phyloP scores from a whole-genome alignment of 495 filamentous ascomycete genomes.

The Pseudoneurospora amorphoporcata region DNA sequence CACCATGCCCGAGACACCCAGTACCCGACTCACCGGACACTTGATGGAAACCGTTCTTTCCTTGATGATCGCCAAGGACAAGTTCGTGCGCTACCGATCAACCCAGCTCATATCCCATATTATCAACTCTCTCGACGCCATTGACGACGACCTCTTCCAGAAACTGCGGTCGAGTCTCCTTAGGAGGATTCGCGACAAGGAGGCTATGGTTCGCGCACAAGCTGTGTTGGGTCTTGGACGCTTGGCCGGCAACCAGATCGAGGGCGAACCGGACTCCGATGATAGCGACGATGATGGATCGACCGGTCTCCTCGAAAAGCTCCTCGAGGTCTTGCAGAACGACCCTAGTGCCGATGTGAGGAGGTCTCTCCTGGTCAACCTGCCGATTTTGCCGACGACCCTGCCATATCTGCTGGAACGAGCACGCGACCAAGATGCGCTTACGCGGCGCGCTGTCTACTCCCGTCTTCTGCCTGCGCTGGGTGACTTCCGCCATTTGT shows the following conservation, averaged over 20 bases:
- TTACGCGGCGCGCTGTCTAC: slow-evolving; percentile 77
- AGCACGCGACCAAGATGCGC: slow-evolving; percentile 76
- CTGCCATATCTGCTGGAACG: slow-evolving; percentile 89
- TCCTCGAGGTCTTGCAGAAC: slow-evolving; percentile 89
- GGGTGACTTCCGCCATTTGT: slow-evolving; percentile 92
- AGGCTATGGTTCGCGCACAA: slow-evolving; percentile 81
- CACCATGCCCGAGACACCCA: slow-evolving; percentile 68
- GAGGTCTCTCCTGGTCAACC: slow-evolving; percentile 75
- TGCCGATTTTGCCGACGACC: slow-evolving; percentile 68
- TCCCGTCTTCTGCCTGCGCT: slow-evolving; percentile 78
- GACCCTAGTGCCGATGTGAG: slow-evolving; percentile 91
- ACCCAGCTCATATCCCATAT: slow-evolving; percentile 79
- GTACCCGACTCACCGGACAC: slow-evolving; percentile 60
- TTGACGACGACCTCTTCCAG: slow-evolving; percentile 82
- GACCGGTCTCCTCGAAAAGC: slow-evolving; percentile 59
- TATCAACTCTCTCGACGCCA: slow-evolving; percentile 82
- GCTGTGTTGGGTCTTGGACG: slow-evolving; percentile 84
- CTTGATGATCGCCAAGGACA: slow-evolving; percentile 73
- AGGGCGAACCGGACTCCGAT: slow-evolving; percentile 61
- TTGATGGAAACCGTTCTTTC: slow-evolving; percentile 60
- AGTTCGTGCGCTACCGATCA: slow-evolving; percentile 78
- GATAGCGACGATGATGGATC: slow-evolving; percentile 48
- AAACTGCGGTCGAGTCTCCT: slow-evolving; percentile 63
- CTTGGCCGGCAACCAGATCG: slow-evolving; percentile 68
- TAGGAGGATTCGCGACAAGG: slow-evolving; percentile 85